phyloP scores from a whole-genome alignment of 1,284 basidiomycete species.

The Cutaneotrichosporon daszewskae region DNA sequence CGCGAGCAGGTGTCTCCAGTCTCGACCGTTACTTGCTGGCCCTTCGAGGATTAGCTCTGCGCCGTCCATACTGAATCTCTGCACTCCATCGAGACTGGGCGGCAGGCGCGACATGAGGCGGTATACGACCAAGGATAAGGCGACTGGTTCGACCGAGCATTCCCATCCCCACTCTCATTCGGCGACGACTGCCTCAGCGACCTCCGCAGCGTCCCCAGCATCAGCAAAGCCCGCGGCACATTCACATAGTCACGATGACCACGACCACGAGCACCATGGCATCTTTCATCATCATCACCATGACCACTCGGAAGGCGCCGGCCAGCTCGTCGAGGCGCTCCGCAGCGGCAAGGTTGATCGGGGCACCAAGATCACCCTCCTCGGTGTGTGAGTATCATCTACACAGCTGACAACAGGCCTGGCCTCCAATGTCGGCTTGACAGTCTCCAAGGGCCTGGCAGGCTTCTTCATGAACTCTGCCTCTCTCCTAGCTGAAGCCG shows the following conservation, averaged over 20 bases:
- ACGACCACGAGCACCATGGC: constrained; percentile 57
- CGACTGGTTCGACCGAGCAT: too few relatives aligned
- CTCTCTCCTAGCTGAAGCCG: constrained; percentile 87
- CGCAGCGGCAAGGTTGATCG: constrained; percentile 66
- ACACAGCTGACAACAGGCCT: constrained; percentile 54
- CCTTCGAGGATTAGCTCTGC: too few relatives aligned
- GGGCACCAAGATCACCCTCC: constrained; percentile 74
- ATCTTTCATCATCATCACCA: constrained; percentile 50
- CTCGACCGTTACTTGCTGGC: too few relatives aligned
- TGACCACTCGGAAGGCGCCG: constrained; percentile 60
- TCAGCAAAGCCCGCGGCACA: too few relatives aligned
- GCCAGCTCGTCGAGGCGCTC: constrained; percentile 62
- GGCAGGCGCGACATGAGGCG: too few relatives aligned
- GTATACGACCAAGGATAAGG: too few relatives aligned
- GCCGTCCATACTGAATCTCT: too few relatives aligned
- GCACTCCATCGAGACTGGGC: too few relatives aligned
- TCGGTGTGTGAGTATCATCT: constrained; percentile 43
- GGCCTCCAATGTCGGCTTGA: constrained; percentile 76
- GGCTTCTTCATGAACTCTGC: constrained; percentile 82
- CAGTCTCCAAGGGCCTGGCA: constrained; percentile 73
- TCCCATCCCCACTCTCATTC: neutral
- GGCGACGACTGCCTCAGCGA: neutral
- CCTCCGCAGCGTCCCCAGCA: neutral
- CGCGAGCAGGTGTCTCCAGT: too few relatives aligned
- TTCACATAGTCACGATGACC: constrained; percentile 46